phyloP scores from a whole-genome alignment of 495 filamentous ascomycete genomes.

The Daldinia childiae region DNA sequence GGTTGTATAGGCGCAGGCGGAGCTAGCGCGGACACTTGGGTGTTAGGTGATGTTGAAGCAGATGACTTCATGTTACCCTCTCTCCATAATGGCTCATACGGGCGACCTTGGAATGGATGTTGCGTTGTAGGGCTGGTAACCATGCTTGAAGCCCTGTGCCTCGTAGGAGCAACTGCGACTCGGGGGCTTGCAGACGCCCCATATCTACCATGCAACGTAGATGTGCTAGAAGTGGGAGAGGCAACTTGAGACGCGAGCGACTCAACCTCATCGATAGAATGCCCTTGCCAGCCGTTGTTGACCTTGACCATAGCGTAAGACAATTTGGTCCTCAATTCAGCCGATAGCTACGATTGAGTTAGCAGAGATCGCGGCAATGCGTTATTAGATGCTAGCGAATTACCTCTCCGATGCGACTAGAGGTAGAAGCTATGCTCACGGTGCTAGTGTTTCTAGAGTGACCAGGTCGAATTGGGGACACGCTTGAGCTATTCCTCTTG shows the following conservation, averaged over 20 bases:
- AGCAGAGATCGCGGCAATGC: slow-evolving; percentile 24
- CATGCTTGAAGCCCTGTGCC: slow-evolving; percentile 48
- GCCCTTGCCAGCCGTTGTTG: slow-evolving; percentile 82
- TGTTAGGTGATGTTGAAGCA: slow-evolving; percentile 36
- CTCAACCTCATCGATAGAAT: slow-evolving; percentile 74
- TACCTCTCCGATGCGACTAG: slow-evolving; percentile 80
- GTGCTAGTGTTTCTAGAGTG: slow-evolving; percentile 77
- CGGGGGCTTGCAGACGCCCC: slow-evolving; percentile 59
- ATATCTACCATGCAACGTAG: slow-evolving; percentile 60
- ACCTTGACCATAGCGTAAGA: slow-evolving; percentile 92
- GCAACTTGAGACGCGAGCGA: slow-evolving; percentile 68
- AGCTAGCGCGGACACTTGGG: slow-evolving; percentile 56
- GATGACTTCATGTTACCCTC: slow-evolving; percentile 43
- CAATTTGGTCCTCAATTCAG: slow-evolving; percentile 78
- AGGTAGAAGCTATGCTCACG: slow-evolving; percentile 62
- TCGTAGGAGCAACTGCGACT: slow-evolving; percentile 44
- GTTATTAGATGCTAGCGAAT: slow-evolving; percentile 32
- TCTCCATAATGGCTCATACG: slow-evolving; percentile 58
- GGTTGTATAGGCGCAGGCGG: slow-evolving; percentile 69
- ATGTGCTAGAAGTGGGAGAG: slow-evolving; percentile 65
- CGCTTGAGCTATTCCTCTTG: slow-evolving; percentile 49
- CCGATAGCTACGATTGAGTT: slow-evolving; percentile 67
- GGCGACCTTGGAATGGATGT: slow-evolving; percentile 41
- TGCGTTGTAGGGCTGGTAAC: slow-evolving; percentile 46
- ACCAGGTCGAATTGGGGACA: slow-evolving; percentile 52